Evolutionary conservation across 352 stramenopile species (phyloP), one percentile per base, ranked within the genome.

Genomic region (Globisporangium heterothallicum): DNA sequence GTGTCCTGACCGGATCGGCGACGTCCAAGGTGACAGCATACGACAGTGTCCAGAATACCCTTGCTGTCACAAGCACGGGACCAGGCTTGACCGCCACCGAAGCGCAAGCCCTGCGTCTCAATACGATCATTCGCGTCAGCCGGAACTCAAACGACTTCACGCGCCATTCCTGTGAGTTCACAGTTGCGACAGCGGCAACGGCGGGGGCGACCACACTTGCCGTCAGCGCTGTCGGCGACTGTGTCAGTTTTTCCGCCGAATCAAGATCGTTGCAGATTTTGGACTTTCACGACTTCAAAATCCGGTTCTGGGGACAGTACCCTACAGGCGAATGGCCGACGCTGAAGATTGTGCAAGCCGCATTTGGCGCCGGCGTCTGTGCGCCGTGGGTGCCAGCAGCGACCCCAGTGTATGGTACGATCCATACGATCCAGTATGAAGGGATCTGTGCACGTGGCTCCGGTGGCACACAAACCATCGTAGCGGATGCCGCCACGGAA

Each of bases 371-470:
- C 22, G 63, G 45, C 8, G n/a, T 13, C 14, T 60, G 53, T 3
- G 4, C 21, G 16, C 26, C 43, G 2, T 92, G 79, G 79, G 14
- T 21, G 0, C 74, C 74, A 13, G 8, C 38, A 27, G 47, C 50
- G 12, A 46, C 56, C 10, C 50, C 63, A 4, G 70, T 86, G 2
- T 84, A 86, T 24, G 72, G 64, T 12, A 70, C 69, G 24, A 55
- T 92, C 13, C 77, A 86, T 43, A 78, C 77, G 1, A 42, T 90
- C 21, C 81, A 80, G 56, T 90, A 89, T 40, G 67, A 88, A 70
- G 82, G 78, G 0, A 10, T 58, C 6, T 92, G 82, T 51, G 71
- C 63, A 1, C 53, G 61, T 27, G 82, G 77, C 1, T 67, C 68
- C 18, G 49, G 48, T 22, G 75, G 72, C 0, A 76, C 73, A 0